Evolutionary conservation across 2,329 filamentous ascomycete species (phyloP).

Genomic region (Botrytis galanthina): DNA sequence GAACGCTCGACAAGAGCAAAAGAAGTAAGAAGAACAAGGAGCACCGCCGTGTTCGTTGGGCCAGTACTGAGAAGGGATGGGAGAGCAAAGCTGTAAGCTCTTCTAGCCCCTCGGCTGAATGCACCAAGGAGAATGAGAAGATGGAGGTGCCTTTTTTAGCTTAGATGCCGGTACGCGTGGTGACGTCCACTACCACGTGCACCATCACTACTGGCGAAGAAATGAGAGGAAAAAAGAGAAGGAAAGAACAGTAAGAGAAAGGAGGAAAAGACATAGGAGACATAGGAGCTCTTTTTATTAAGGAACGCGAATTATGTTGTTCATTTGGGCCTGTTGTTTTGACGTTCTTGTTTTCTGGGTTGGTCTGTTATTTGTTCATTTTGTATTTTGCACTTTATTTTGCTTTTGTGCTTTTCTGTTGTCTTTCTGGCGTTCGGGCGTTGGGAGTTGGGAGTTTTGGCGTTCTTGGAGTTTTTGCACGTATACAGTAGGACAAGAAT

Average conservation of each 20-base stretch:
- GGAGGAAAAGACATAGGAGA: background rate
- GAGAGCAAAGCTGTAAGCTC: background rate
- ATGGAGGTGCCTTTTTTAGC: background rate
- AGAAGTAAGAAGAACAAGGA: background rate
- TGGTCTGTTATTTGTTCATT: background rate
- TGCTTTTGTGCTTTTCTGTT: background rate
- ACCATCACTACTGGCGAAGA: slow-evolving; percentile 1
- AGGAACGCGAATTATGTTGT: background rate
- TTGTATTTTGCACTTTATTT: background rate
- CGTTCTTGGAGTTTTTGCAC: background rate
- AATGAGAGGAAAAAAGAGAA: background rate
- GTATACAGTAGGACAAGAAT: background rate
- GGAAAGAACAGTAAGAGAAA: background rate
- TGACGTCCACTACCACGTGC: background rate
- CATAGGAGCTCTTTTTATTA: background rate
- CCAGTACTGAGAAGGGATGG: background rate
- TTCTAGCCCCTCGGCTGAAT: background rate
- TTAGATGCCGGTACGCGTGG: background rate
- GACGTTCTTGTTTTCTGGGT: background rate
- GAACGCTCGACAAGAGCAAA: background rate
- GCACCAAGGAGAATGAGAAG: background rate
- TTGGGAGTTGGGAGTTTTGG: background rate
- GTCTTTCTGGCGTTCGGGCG: background rate
- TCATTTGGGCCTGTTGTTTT: background rate
- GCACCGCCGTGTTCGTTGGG: slow-evolving; percentile 3